Evolutionary conservation across 768 basidiomycete species (phyloP).

Genomic region (Collybia mongolica): DNA sequence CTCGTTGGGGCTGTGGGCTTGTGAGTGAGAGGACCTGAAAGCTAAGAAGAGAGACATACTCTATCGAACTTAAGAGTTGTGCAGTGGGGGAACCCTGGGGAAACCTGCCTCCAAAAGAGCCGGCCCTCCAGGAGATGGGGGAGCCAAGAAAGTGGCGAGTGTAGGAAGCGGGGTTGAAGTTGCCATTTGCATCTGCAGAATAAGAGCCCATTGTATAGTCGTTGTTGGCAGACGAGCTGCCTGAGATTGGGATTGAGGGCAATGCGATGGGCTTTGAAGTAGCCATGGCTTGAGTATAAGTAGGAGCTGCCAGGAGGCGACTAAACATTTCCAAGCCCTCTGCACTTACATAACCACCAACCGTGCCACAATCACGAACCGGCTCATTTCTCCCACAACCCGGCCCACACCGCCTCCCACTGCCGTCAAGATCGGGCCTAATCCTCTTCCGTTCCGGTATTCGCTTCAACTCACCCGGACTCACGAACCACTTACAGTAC

Average conservation of each 20-base stretch:
- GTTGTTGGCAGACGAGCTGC: constrained; percentile 15
- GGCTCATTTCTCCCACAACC: too few relatives aligned
- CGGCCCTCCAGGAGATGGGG: constrained; percentile 68
- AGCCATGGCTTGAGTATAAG: constrained; percentile 13
- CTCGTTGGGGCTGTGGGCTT: constrained; percentile 28
- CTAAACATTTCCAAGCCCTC: not conserved
- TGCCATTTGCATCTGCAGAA: constrained; percentile 39
- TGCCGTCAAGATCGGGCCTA: too few relatives aligned
- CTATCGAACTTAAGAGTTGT: constrained; percentile 58
- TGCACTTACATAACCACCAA: too few relatives aligned
- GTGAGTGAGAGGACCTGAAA: not conserved
- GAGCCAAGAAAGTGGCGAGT: constrained; percentile 70
- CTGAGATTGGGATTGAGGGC: constrained; percentile 22
- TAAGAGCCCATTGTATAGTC: constrained; percentile 51
- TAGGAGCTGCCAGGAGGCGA: not conserved
- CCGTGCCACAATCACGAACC: too few relatives aligned
- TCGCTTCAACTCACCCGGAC: too few relatives aligned
- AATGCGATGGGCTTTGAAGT: constrained; percentile 48
- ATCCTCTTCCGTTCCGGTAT: too few relatives aligned
- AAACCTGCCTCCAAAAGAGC: constrained; percentile 64
- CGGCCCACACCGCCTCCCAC: too few relatives aligned
- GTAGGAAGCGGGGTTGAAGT: constrained; percentile 67
- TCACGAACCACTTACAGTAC: too few relatives aligned
- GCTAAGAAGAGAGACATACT: constrained; percentile 43
- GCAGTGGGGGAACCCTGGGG: constrained; percentile 64